Base-by-base conservation (phyloP, 805 yeast species). In the Phaffomyces antillensis region DNA sequence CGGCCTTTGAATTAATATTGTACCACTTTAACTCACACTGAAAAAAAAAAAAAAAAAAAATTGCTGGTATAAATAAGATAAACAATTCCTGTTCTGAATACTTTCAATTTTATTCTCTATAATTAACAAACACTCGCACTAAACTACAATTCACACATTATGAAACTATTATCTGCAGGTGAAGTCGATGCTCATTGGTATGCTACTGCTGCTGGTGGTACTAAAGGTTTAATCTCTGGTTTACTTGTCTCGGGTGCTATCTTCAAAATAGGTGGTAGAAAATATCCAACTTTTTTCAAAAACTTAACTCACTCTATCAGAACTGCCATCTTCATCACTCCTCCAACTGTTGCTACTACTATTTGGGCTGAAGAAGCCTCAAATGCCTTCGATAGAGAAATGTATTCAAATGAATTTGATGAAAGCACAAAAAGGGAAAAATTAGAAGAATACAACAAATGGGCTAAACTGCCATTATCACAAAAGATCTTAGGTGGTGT, bases 301-400 rank as follows among this genome's bases (percentile, higher is more conserved):
- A 65, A 59, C 31, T 53, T 76, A 52, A 71, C 82, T n/a, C 79
- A 73, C 71, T 70, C 79, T 13, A 67, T 81, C 49, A 72, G 74
- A 52, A 79, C 91, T 2, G 86, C 87, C 7, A 62, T 81, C 43
- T 77, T 77, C 53, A 76, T 83, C 45, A 73, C 79, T 32, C 95
- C 96, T 13, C 82, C 86, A 30, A 75, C 83, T 2, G 64, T 80
- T 36, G 53, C 73, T 25, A 73, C 81, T 10, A 78, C 84, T 4
- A 79, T 85, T 41, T 68, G 67, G 49, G 90, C 87, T 15, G 96
- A 86, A 62, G 75, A 73, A 45, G 81, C 86, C 1, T 86, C 95
- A 4, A 72, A 75, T 43, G 64, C 64, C 30, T 86, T 84, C 59
- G 95, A 86, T 58, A 69, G 71, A 42, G 64, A 73, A 35, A 71